Evolutionary conservation across 306 rosid species (phyloP).

Genomic region (Clitoria ternatea): DNA sequence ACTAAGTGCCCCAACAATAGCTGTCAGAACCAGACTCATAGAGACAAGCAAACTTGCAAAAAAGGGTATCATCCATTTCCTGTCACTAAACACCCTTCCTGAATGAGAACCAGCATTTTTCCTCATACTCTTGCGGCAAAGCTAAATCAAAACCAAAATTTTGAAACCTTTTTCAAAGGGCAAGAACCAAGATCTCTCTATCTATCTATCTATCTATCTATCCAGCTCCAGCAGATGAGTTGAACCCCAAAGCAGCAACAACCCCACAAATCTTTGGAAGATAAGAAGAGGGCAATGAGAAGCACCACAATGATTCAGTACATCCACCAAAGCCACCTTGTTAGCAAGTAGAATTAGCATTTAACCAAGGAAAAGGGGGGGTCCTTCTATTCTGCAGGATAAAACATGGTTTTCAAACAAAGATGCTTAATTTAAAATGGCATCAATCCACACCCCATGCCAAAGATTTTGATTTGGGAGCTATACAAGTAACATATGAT

Average conservation of each 20-base stretch:
- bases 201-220: conserved; percentile 15
- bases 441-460: conserved; percentile 27
- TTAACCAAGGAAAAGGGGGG: conserved; percentile 8
- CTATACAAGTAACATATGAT: conserved; percentile 29
- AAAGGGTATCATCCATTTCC: conserved; percentile 83
- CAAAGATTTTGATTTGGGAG: conserved; percentile 36
- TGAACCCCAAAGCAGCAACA: conserved; percentile 29
- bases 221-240: conserved; percentile 25
- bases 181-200: conserved; percentile 28
- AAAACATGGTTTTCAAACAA: conserved; percentile 37
- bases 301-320: conserved; percentile 20
- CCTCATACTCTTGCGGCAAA: conserved; percentile 62
- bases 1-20: conserved; percentile 50
- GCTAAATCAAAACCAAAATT: conserved; percentile 19
- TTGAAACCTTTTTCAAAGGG: background rate
- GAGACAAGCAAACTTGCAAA: conserved; percentile 73
- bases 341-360: conserved; percentile 22
- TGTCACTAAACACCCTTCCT: conserved; percentile 76
- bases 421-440: conserved; percentile 23
- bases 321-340: conserved; percentile 29
- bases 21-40: conserved; percentile 56
- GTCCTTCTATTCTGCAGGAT: conserved; percentile 24
- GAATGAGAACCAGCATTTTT: conserved; percentile 69
- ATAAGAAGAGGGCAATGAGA: conserved; percentile 8
- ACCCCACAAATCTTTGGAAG: conserved; percentile 30